Percentiles rank a stretch among this genome's conserved stretches.
These are phyloP conservation scores for Saccharomyces hybrid DNA, from an alignment of 1,139 yeast species.

Conservation along the genomic window DNA sequence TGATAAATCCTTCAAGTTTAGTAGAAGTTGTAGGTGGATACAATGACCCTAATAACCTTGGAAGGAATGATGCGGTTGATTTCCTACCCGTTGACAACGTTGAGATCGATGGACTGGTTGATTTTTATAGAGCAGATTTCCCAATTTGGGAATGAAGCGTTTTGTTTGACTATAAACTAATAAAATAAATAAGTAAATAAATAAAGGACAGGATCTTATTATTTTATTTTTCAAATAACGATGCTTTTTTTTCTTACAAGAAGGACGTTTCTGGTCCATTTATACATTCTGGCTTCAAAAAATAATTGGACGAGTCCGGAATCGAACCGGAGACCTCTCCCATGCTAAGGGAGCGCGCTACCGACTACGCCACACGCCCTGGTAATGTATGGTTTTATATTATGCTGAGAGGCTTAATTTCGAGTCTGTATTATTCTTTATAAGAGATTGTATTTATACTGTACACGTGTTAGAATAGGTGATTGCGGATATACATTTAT, in stretches of 20 bases:
- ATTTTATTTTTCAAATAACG: neutral
- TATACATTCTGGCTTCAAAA: slow-evolving; percentile 7
- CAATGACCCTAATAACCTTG: slow-evolving; percentile 15
- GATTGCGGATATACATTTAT: too few species aligned
- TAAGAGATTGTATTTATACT: too few species aligned
- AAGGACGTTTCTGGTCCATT: too few species aligned
- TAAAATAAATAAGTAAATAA: neutral
- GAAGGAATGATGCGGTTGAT: slow-evolving; percentile 13
- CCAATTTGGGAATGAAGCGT: slow-evolving; percentile 16
- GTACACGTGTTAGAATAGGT: too few species aligned
- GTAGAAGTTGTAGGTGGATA: slow-evolving; percentile 30
- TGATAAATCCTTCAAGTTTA: slow-evolving; percentile 29
- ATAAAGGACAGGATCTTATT: neutral
- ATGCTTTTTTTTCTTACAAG: too few species aligned
- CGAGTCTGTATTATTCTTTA: too few species aligned
- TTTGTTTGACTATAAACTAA: neutral
- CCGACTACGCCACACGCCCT: slow-evolving; percentile 92
- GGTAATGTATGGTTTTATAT: too few species aligned
- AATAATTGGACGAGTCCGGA: slow-evolving; percentile 72
- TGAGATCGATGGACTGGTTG: slow-evolving; percentile 21
- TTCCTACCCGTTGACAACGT: slow-evolving; percentile 25
- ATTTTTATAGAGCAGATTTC: slow-evolving; percentile 16
- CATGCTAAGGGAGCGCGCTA: slow-evolving; percentile 90
- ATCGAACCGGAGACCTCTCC: slow-evolving; percentile 87
- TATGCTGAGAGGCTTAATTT: too few species aligned